These are phyloP conservation scores for Balansia obtecta DNA, from an alignment of 2,329 filamentous ascomycete genomes.

Conservation along the genomic window DNA sequence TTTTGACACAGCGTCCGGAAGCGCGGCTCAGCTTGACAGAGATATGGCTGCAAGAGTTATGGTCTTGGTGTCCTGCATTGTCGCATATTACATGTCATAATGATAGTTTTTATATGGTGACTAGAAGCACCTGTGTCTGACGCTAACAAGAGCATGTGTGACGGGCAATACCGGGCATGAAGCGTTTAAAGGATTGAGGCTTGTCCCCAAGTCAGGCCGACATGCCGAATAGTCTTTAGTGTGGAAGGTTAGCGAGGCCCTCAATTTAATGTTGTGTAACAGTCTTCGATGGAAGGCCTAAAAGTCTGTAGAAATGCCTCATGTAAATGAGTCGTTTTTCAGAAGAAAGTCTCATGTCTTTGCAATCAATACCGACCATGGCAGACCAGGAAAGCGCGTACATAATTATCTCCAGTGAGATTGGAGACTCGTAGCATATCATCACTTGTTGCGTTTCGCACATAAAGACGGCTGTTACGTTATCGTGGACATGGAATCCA, in stretches of 20 bases:
- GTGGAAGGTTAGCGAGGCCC: neutral
- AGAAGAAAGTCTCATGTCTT: too few relatives aligned
- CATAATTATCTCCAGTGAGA: too few relatives aligned
- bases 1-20: conserved; percentile 8
- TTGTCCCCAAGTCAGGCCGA: neutral
- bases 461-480: too few relatives aligned
- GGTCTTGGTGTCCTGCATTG: neutral
- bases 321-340: too few relatives aligned
- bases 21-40: neutral
- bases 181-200: neutral
- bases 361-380: too few relatives aligned
- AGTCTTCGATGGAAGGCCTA: too few relatives aligned
- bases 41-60: neutral
- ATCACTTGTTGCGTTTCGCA: too few relatives aligned
- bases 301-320: too few relatives aligned
- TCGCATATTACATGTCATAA: neutral
- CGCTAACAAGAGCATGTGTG: neutral
- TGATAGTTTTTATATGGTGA: neutral
- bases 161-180: neutral
- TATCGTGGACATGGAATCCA: too few relatives aligned
- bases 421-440: too few relatives aligned
- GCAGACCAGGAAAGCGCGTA: too few relatives aligned
- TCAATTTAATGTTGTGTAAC: neutral
- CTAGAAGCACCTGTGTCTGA: neutral
- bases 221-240: neutral